Conservation (phyloP, 179 eudicot species). For the Silene noctiflora region DNA sequence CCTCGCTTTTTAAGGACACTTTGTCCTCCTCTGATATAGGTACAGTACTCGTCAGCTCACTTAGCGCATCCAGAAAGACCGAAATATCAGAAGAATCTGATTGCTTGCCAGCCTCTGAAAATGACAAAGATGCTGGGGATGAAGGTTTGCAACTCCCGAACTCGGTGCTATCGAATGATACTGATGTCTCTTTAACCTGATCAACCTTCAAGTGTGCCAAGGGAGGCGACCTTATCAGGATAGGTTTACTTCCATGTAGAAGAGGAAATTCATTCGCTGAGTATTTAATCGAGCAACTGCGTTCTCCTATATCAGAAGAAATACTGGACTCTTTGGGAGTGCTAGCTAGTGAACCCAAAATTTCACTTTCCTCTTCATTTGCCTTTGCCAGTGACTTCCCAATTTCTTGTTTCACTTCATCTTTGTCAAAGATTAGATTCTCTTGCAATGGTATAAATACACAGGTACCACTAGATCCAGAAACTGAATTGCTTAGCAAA, state of each 20-base stretch:
- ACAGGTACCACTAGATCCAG: constrained; percentile 32
- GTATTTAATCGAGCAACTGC: constrained; percentile 11
- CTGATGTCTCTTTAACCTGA: constrained; percentile 26
- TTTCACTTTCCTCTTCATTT: constrained; percentile 7
- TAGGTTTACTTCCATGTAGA: constrained; percentile 34
- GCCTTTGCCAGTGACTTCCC: background rate
- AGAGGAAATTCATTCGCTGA: constrained; percentile 40
- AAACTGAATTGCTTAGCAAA: background rate
- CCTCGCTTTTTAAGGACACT: constrained; percentile 17
- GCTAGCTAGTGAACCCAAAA: constrained; percentile 7
- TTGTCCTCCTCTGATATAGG: background rate
- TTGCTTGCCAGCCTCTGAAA: constrained; percentile 27
- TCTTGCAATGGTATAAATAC: constrained; percentile 27
- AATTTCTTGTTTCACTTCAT: constrained; percentile 5
- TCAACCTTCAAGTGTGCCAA: constrained; percentile 1
- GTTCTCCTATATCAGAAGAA: constrained; percentile 22
- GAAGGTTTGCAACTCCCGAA: constrained; percentile 28
- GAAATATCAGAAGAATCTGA: constrained; percentile 29
- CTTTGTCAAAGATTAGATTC: constrained; percentile 4
- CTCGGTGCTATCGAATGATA: constrained; percentile 26
- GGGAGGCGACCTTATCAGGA: constrained; percentile 17
- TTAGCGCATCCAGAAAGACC: constrained; percentile 16
- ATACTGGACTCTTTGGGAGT: constrained; percentile 3
- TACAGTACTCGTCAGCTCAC: constrained; percentile 16
- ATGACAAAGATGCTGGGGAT: constrained; percentile 23